phyloP scores from a whole-genome alignment of 78 protist genomes.

The Protostelium mycophagum region DNA sequence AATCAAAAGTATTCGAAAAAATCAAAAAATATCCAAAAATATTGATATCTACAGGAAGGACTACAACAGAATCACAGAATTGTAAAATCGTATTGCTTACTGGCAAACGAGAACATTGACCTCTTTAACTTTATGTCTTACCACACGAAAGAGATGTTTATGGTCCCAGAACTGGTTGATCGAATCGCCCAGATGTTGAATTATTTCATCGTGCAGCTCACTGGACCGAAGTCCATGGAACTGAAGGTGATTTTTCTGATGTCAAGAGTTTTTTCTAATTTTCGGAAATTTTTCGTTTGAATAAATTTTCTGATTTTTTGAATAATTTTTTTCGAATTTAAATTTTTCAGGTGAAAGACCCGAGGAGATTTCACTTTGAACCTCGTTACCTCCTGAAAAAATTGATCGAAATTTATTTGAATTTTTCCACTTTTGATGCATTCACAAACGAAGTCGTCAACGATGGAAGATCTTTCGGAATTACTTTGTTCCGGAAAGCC shows the following conservation, averaged over 20 bases:
- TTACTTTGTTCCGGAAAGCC: slow-evolving; percentile 15
- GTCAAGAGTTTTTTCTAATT: too few species aligned
- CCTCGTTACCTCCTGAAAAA: slow-evolving; percentile 38
- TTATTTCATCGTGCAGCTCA: slow-evolving; percentile 24
- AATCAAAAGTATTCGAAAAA: too few species aligned
- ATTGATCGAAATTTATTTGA: slow-evolving; percentile 41
- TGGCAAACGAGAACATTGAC: slow-evolving; percentile 38
- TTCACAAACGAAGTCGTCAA: slow-evolving; percentile 22
- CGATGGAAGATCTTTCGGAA: slow-evolving; percentile 52
- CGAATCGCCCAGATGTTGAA: slow-evolving; percentile 58
- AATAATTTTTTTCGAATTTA: not conserved
- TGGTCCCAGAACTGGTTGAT: slow-evolving; percentile 50
- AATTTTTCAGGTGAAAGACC: slow-evolving; percentile 18
- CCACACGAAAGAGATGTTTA: slow-evolving; percentile 24
- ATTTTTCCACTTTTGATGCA: slow-evolving; percentile 9
- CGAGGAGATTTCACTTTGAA: slow-evolving; percentile 35
- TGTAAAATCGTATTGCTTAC: slow-evolving; percentile 2
- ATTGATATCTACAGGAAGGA: slow-evolving; percentile 17
- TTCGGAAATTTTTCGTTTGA: too few species aligned
- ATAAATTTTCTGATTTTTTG: too few species aligned
- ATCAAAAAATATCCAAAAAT: too few species aligned
- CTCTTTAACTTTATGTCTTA: slow-evolving; percentile 26
- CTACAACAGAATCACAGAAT: slow-evolving; percentile 18
- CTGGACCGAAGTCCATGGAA: slow-evolving; percentile 57
- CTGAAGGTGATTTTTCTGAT: slow-evolving; percentile 7